phyloP scores from a whole-genome alignment of 495 filamentous ascomycete species.

The Trichoderma gamsii region DNA sequence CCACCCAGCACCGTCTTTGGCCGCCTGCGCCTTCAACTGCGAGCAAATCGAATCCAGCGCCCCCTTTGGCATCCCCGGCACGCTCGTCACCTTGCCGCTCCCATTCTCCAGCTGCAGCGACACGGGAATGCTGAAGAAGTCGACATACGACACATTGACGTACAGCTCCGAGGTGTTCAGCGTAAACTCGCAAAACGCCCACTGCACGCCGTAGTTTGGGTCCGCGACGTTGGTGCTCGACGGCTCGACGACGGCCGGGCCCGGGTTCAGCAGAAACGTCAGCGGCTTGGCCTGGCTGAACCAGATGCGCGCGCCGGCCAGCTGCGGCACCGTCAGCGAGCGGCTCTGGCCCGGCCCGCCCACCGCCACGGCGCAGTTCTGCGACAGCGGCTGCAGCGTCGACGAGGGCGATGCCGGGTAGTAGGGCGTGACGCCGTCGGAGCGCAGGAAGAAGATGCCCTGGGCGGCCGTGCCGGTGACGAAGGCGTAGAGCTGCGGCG shows the following conservation, averaged over 20 bases:
- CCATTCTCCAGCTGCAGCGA: slow-evolving; percentile 53
- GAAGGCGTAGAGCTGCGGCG: slow-evolving; percentile 59
- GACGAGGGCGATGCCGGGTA: slow-evolving; percentile 27
- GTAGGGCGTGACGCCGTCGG: slow-evolving; percentile 44
- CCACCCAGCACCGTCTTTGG: slow-evolving; percentile 56
- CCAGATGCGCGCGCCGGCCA: slow-evolving; percentile 66
- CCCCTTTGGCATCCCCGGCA: slow-evolving; percentile 51
- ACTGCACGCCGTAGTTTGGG: slow-evolving; percentile 56
- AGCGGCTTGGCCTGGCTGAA: slow-evolving; percentile 56
- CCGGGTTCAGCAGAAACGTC: slow-evolving; percentile 65
- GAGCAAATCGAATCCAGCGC: slow-evolving; percentile 53
- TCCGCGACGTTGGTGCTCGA: slow-evolving; percentile 60
- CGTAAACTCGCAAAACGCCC: slow-evolving; percentile 72
- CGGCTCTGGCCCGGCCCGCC: slow-evolving; percentile 53
- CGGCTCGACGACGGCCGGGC: slow-evolving; percentile 64
- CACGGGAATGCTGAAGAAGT: slow-evolving; percentile 65
- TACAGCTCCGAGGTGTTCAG: slow-evolving; percentile 61
- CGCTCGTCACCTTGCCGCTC: slow-evolving; percentile 45
- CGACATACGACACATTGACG: slow-evolving; percentile 69
- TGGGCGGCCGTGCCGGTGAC: slow-evolving; percentile 61
- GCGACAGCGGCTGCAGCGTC: slow-evolving; percentile 34
- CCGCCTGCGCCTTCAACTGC: slow-evolving; percentile 46
- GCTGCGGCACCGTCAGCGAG: slow-evolving; percentile 57
- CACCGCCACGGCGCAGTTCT: slow-evolving; percentile 57
- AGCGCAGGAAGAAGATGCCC: slow-evolving; percentile 53